phyloP scores from a whole-genome alignment of 2,329 filamentous ascomycete species.

The Kalmusia sp. region DNA sequence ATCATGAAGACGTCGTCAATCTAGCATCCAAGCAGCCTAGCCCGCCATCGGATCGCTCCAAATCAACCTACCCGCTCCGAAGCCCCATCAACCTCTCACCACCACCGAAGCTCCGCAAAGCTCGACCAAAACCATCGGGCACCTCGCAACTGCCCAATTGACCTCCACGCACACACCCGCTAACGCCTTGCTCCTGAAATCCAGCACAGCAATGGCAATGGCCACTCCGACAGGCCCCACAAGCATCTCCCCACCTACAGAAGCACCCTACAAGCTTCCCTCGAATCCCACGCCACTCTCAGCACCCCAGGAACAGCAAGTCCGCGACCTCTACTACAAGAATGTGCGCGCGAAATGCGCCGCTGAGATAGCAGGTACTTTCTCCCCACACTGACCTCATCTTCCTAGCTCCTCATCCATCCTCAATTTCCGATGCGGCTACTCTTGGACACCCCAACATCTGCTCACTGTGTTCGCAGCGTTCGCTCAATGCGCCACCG shows the following conservation, averaged over 20 bases:
- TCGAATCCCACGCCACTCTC: conserved; percentile 72
- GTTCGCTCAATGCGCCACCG: conserved; percentile 88
- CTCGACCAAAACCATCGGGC: conserved; percentile 10
- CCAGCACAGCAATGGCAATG: conserved; percentile 26
- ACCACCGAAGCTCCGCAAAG: conserved; percentile 38
- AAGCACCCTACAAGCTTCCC: conserved; percentile 21
- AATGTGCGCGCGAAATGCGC: conserved; percentile 82
- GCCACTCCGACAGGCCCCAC: conserved; percentile 18
- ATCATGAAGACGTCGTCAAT: background rate
- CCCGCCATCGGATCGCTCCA: conserved; percentile 67
- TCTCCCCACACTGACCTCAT: background rate
- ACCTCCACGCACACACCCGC: conserved; percentile 3
- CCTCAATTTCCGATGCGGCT: too few species aligned
- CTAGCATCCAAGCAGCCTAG: background rate
- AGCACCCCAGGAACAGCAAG: conserved; percentile 69
- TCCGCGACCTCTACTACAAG: conserved; percentile 79
- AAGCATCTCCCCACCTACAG: conserved; percentile 23
- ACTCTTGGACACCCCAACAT: background rate
- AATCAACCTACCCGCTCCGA: conserved; percentile 66
- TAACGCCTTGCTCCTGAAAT: too few species aligned
- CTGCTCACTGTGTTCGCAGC: conserved; percentile 58
- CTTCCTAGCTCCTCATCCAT: background rate
- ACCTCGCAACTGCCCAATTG: background rate
- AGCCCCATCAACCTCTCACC: conserved; percentile 23
- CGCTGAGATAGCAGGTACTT: conserved; percentile 62